A percentile compares a stretch with the other conserved stretches of the same genome.
Evolutionary conservation across 352 stramenopile species (phyloP).

Genomic region (Stramenopiles sp.): DNA sequence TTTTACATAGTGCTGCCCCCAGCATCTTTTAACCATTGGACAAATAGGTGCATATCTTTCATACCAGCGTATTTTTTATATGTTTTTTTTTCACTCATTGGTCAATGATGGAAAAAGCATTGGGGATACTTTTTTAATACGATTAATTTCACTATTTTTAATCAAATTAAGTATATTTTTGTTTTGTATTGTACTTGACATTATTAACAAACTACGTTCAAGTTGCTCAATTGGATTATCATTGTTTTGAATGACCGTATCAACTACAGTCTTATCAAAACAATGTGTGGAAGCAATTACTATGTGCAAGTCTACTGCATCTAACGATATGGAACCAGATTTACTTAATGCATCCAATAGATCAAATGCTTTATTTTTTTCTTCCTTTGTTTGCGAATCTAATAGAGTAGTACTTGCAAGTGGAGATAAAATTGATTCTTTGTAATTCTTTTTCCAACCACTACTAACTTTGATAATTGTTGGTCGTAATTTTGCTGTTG

Average conservation of each 20-base stretch:
- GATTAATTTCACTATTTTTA: no score
- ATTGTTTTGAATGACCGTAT: constrained; percentile 40
- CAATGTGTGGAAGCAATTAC: constrained; percentile 38
- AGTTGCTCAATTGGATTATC: constrained; percentile 47
- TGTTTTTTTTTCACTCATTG: no score
- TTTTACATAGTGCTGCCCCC: no score
- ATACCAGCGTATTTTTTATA: no score
- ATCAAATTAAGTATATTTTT: no score
- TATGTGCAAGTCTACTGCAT: constrained; percentile 35
- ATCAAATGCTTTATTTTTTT: constrained; percentile 44
- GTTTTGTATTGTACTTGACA: constrained; percentile 38
- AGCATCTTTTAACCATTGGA: no score
- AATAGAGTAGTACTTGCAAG: constrained; percentile 15
- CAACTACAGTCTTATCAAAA: constrained; percentile 41
- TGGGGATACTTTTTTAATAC: no score
- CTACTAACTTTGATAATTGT: constrained; percentile 33
- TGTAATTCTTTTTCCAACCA: constrained; percentile 23
- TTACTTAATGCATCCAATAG: constrained; percentile 40
- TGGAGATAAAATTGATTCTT: constrained; percentile 27
- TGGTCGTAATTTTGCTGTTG: constrained; percentile 25
- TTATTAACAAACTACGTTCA: constrained; percentile 34
- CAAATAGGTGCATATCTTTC: no score
- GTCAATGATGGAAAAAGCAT: no score
- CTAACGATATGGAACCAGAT: constrained; percentile 36
- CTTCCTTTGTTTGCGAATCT: constrained; percentile 17